These are phyloP conservation scores for Yamadazyma nakazawae DNA, from an alignment of 805 yeast species.

Conservation along the genomic window DNA sequence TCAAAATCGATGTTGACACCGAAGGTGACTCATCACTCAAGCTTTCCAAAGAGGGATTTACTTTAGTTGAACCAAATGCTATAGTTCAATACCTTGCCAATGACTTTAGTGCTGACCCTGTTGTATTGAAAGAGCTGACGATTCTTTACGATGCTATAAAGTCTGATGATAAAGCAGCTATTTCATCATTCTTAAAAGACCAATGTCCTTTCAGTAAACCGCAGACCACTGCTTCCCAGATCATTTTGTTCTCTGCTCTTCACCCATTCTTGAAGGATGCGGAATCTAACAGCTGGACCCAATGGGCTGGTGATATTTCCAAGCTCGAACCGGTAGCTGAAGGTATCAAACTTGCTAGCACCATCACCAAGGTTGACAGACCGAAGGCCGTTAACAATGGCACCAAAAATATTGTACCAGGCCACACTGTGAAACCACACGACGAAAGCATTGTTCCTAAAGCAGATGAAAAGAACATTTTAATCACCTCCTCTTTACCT, in stretches of 20 bases:
- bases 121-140: slow-evolving; percentile 44
- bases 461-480: slow-evolving; percentile 69
- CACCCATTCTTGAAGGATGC: slow-evolving; percentile 40
- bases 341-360: slow-evolving; percentile 46
- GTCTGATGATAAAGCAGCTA: slow-evolving; percentile 26
- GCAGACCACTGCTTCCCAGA: slow-evolving; percentile 46
- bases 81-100: slow-evolving; percentile 60
- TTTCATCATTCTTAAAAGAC: slow-evolving; percentile 16
- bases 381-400: slow-evolving; percentile 41
- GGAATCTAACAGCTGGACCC: slow-evolving; percentile 13
- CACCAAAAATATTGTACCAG: slow-evolving; percentile 27
- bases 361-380: slow-evolving; percentile 44
- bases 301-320: slow-evolving; percentile 45
- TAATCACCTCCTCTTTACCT: slow-evolving; percentile 95
- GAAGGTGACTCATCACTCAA: slow-evolving; percentile 23
- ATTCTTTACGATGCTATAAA: slow-evolving; percentile 40
- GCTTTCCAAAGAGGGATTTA: slow-evolving; percentile 40
- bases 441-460: slow-evolving; percentile 51
- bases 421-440: slow-evolving; percentile 30
- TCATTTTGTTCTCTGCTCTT: slow-evolving; percentile 57
- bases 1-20: slow-evolving; percentile 15
- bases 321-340: slow-evolving; percentile 35
- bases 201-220: slow-evolving; percentile 18
- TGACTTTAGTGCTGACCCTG: slow-evolving; percentile 39
- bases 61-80: slow-evolving; percentile 63